A percentile compares a stretch with the other conserved stretches of the same genome.
Conservation (phyloP, 331 rosid species). For the Telfairia occidentalis region DNA sequence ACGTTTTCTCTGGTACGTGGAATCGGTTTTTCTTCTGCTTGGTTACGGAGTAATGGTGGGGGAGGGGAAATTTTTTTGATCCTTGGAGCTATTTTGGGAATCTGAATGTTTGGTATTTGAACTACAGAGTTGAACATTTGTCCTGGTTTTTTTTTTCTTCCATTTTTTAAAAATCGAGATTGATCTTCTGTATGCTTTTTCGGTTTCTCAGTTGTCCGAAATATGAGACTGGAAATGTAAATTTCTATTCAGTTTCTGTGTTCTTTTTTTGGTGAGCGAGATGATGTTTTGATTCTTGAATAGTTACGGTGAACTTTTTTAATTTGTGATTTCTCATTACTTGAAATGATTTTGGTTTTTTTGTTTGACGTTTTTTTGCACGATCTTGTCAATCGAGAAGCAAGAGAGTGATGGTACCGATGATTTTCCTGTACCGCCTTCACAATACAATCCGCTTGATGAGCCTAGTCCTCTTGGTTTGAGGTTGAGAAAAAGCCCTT, state of each 20-base stretch:
- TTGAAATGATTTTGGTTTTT: neutral
- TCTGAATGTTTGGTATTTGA: neutral
- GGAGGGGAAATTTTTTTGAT: neutral
- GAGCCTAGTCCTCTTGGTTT: slow-evolving; percentile 97
- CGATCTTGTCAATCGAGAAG: slow-evolving; percentile 15
- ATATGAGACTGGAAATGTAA: neutral
- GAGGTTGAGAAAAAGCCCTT: slow-evolving; percentile 82
- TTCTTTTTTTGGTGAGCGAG: neutral
- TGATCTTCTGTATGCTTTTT: neutral
- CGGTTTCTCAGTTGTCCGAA: neutral
- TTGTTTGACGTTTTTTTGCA: neutral
- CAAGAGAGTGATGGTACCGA: slow-evolving; percentile 31
- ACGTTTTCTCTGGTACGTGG: slow-evolving; percentile 36
- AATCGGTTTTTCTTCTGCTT: neutral
- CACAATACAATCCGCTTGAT: slow-evolving; percentile 57
- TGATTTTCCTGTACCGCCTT: slow-evolving; percentile 21
- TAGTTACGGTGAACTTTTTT: neutral
- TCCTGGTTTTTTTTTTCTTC: neutral
- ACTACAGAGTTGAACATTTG: neutral
- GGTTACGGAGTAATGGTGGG: neutral
- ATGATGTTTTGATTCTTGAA: neutral
- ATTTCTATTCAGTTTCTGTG: neutral
- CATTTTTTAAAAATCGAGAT: neutral
- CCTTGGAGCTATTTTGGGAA: neutral
- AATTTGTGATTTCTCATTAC: neutral